Evolutionary conservation across 176 grass and related monocot genomes (phyloP).

Genomic region (Alloteropsis semialata): DNA sequence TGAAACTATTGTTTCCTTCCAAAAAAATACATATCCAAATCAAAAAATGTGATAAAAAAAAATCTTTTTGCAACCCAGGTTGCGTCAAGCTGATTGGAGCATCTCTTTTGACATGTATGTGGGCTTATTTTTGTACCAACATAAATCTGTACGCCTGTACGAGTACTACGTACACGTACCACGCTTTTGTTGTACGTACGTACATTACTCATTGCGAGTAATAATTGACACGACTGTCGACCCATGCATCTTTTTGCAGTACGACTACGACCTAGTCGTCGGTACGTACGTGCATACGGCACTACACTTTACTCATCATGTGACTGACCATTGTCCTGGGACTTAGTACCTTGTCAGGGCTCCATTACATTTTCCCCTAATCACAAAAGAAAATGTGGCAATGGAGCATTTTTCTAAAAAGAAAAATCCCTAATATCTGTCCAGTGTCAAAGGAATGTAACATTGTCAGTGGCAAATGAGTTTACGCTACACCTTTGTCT

Average conservation of each 20-base stretch:
- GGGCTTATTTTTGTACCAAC: slow-evolving; percentile 17
- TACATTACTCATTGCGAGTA: not conserved
- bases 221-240: not conserved
- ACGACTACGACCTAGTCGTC: not conserved
- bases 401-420: no score
- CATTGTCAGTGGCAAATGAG: no score
- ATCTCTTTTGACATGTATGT: not conserved
- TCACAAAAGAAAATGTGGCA: no score
- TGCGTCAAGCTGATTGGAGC: not conserved
- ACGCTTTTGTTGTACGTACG: not conserved
- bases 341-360: not conserved
- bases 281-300: not conserved
- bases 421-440: no score
- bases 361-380: no score
- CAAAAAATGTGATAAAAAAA: not conserved
- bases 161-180: not conserved
- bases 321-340: not conserved
- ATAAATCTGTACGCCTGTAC: no score
- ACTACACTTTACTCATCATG: not conserved
- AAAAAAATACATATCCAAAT: no score
- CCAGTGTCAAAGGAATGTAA: no score
- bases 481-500: no score
- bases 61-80: not conserved
- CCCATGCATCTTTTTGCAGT: not conserved
- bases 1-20: no score